Percentiles rank a stretch among this genome's conserved stretches.
These are phyloP conservation scores for Tuber melanosporum DNA, from an alignment of 495 filamentous ascomycete species.

Conservation along the genomic window DNA sequence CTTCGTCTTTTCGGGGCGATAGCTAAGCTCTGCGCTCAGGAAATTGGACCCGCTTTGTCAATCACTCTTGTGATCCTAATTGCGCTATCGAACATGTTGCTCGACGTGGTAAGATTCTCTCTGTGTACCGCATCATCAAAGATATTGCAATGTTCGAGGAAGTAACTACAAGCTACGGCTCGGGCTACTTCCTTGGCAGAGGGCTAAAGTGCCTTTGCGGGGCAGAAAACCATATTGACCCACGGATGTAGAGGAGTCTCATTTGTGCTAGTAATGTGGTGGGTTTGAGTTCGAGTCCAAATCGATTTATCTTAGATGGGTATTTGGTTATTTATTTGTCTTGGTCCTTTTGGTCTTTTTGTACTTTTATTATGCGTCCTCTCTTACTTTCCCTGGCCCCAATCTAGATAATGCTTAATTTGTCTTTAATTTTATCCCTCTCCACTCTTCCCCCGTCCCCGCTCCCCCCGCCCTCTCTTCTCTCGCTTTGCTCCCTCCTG, in stretches of 20 bases:
- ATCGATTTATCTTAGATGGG: not conserved
- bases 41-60: conserved; percentile 32
- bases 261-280: not conserved
- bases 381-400: not conserved
- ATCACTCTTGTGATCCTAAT: conserved; percentile 21
- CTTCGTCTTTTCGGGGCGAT: not conserved
- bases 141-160: conserved; percentile 35
- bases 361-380: not conserved
- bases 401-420: not conserved
- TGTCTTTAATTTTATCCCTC: not conserved
- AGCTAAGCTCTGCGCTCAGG: conserved; percentile 10
- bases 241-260: conserved; percentile 7
- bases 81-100: conserved; percentile 15
- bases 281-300: not conserved
- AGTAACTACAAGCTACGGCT: conserved; percentile 34
- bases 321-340: not conserved
- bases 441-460: not conserved
- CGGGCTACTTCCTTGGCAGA: conserved; percentile 18
- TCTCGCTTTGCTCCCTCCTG: not conserved
- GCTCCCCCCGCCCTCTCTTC: too few species aligned
- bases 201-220: conserved; percentile 15
- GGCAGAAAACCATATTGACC: conserved; percentile 10
- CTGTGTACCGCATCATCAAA: conserved; percentile 9
- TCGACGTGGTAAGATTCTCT: conserved; percentile 16
- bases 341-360: not conserved